phyloP scores from a whole-genome alignment of 306 rosid species.

The Quercus variabilis region DNA sequence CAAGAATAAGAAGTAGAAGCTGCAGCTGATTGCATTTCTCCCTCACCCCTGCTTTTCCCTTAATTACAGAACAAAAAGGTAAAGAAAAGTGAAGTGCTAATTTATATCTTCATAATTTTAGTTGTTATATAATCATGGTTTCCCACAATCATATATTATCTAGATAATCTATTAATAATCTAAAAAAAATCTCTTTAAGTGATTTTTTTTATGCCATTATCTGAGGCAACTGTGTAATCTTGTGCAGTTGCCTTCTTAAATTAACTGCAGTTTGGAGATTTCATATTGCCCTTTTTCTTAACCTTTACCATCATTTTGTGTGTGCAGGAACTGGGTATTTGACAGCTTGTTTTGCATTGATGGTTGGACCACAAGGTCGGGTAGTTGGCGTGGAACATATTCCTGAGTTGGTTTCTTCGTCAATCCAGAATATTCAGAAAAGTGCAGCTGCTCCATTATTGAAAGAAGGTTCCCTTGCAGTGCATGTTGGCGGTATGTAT shows the following conservation, averaged over 20 bases:
- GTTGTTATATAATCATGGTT: not conserved
- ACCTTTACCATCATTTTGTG: not conserved
- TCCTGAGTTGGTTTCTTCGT: constrained; percentile 80
- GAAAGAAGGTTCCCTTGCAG: constrained; percentile 76
- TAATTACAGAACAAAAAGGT: not conserved
- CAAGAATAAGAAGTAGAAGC: not conserved
- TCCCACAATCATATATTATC: not conserved
- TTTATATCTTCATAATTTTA: not conserved
- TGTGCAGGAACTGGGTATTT: constrained; percentile 84
- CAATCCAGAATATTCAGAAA: constrained; percentile 63
- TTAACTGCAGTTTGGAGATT: not conserved
- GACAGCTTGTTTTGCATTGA: constrained; percentile 88
- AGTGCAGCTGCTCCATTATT: constrained; percentile 68
- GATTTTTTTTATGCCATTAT: not conserved
- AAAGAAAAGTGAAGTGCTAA: not conserved
- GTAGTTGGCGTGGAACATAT: constrained; percentile 90
- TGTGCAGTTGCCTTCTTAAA: not conserved
- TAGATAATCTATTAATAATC: not conserved
- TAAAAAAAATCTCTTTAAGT: not conserved
- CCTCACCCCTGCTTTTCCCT: not conserved
- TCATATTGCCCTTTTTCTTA: not conserved
- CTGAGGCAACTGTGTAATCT: not conserved
- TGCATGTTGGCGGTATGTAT: constrained; percentile 72
- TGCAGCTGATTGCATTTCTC: not conserved
- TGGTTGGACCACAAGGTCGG: constrained; percentile 86